phyloP scores from a whole-genome alignment of 1,284 basidiomycete genomes.

The Violaceomyces palustris region DNA sequence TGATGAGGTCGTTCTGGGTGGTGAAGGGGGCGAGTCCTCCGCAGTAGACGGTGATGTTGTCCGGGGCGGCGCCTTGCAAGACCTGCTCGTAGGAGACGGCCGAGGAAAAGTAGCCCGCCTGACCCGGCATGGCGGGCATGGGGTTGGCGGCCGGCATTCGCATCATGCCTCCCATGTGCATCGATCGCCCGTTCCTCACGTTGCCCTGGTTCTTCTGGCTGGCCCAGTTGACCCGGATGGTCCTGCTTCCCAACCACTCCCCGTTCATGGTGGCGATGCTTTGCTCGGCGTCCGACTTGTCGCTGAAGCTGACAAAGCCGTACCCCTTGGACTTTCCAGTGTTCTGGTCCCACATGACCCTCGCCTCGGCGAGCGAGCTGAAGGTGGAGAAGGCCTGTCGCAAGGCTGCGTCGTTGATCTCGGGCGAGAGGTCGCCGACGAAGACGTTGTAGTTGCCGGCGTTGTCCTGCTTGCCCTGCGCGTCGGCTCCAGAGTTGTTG shows the following conservation, averaged over 20 bases:
- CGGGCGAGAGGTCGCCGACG: conserved; percentile 93
- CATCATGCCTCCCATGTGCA: conserved; percentile 7
- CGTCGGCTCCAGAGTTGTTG: no score
- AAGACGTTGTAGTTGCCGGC: conserved; percentile 85
- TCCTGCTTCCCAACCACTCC: conserved; percentile 94
- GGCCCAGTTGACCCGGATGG: conserved; percentile 99
- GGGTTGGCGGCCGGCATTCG: conserved; percentile 4
- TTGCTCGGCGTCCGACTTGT: conserved; percentile 95
- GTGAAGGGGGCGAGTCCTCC: conserved; percentile 94
- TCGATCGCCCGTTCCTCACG: conserved; percentile 19
- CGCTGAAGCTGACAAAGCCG: conserved; percentile 86
- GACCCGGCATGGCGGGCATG: neutral
- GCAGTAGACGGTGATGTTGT: conserved; percentile 94
- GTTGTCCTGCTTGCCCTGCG: conserved; percentile 63
- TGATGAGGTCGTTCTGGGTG: conserved; percentile 90
- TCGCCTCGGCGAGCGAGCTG: conserved; percentile 87
- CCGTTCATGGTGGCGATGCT: conserved; percentile 99
- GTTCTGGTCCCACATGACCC: conserved; percentile 99
- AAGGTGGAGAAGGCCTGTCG: conserved; percentile 92
- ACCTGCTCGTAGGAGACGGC: conserved; percentile 81
- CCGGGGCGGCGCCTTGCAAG: conserved; percentile 79
- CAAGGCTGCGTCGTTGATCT: conserved; percentile 96
- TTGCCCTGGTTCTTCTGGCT: conserved; percentile 89
- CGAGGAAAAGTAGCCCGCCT: conserved; percentile 49
- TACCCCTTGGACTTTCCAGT: conserved; percentile 94